Percentiles rank a stretch among this genome's conserved stretches.
These are phyloP conservation scores for Pythium phragmiticola DNA, from an alignment of 352 stramenopile genomes.

Conservation along the genomic window DNA sequence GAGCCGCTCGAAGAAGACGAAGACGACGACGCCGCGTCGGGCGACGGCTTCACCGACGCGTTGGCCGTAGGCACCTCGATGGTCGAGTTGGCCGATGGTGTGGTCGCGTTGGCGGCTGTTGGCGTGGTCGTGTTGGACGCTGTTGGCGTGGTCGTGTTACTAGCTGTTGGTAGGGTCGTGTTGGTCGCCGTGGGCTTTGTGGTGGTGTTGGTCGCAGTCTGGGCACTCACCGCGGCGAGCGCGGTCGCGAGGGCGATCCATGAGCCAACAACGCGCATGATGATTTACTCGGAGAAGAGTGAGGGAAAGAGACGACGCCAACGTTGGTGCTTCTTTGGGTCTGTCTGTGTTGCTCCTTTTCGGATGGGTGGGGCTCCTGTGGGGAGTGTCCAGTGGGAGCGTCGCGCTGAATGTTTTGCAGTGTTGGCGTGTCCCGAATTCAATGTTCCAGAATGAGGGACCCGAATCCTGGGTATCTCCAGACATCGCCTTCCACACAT, in stretches of 20 bases:
- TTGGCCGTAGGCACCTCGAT: background rate
- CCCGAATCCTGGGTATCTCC: background rate
- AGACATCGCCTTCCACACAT: background rate
- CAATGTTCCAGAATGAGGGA: constrained; percentile 6
- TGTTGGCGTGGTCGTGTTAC: background rate
- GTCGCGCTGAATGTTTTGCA: constrained; percentile 4
- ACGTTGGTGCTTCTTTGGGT: background rate
- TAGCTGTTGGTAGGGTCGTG: background rate
- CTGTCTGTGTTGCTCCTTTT: background rate
- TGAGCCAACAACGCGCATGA: constrained; percentile 3
- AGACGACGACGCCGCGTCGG: background rate
- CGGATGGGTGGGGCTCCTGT: background rate
- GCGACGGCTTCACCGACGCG: background rate
- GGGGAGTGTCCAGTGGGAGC: background rate
- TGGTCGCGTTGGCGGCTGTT: background rate
- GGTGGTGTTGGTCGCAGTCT: background rate
- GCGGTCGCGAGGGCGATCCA: background rate
- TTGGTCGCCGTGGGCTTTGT: too few species aligned
- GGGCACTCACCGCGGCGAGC: background rate
- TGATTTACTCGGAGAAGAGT: background rate
- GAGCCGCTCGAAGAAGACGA: background rate
- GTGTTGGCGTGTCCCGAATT: background rate
- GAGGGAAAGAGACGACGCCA: background rate
- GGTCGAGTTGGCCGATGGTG: background rate
- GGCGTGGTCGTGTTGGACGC: background rate